Base-by-base conservation (phyloP, 129 eudicot species). In the Apium graveolens region DNA sequence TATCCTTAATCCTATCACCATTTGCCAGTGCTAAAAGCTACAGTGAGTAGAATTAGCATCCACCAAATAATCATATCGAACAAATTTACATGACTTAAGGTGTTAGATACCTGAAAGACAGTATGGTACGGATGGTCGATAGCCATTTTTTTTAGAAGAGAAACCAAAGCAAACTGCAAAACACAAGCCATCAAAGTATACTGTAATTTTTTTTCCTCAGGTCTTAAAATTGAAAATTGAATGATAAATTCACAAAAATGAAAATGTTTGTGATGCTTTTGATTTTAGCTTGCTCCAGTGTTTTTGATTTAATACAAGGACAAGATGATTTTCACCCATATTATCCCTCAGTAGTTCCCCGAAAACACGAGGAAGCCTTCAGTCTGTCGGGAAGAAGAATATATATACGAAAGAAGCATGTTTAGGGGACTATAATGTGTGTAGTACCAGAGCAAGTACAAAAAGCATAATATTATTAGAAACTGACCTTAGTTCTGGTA, bases 1-100 rank as follows among this genome's bases (percentile, higher is more conserved):
- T 95, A 85, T 95, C 98, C 89, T 95, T 95, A 78, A 95, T 91
- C n/a, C 98, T 90, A 55, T 95, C 98, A 81, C 98, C 98, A 83
- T 95, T 90, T 70, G 98, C 91, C 75, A 95, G 84, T 48, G 98
- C 98, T 72, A 95, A 84, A 83, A 95, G 97, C 98, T 95, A 84
- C 31, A 73, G 75, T 20, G 37, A 84, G 29, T 79, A 12, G 53
- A 76, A 75, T 66, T 66, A 66, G 72, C 72, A 4, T 66, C 39
- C 39, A 66, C 72, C 32, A 60, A 31, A 31, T 66, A 66, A 66
- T 13, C 21, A 66, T 13, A 4, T 12, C 31, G 0, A 31, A 31
- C 24, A 31, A 3, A 66, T 13, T 13, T 7, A 27, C 3, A 44
- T 57, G 73, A 27, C 12, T 55, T 76, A 41, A 24, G 78, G 11